Percentiles rank a stretch among this genome's conserved stretches.
phyloP scores from a whole-genome alignment of 2,329 filamentous ascomycete genomes.

The Aspergillus sp. region DNA sequence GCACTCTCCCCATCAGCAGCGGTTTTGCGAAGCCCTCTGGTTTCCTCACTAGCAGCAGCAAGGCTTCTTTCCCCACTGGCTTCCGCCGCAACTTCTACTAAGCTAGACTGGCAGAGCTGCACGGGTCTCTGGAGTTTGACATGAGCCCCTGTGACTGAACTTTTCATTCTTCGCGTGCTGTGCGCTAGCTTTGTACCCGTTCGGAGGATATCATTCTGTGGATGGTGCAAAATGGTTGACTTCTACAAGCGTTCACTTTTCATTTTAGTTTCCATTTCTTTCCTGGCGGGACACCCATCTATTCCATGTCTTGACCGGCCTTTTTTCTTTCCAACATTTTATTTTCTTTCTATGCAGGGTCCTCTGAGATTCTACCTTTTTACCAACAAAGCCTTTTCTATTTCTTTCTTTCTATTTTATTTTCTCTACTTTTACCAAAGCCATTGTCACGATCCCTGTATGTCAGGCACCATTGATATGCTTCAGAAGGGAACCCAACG shows the following conservation, averaged over 20 bases:
- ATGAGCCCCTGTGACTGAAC: conserved; percentile 11
- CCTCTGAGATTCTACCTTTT: conserved; percentile 1
- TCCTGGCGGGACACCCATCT: conserved; percentile 8
- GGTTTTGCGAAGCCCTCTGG: conserved; percentile 19
- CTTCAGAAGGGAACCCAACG: too few species aligned
- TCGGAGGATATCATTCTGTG: conserved; percentile 2
- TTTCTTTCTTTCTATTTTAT: conserved; percentile 3
- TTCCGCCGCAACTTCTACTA: conserved; percentile 18
- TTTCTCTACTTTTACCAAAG: not conserved
- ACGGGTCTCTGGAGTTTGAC: not conserved
- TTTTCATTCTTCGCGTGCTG: conserved; percentile 14
- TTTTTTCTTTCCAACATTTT: not conserved
- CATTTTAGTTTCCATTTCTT: conserved; percentile 11
- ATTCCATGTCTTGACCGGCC: not conserved
- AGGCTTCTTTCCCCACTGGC: conserved; percentile 14
- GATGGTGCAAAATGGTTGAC: conserved; percentile 8
- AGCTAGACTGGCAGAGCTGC: conserved; percentile 4
- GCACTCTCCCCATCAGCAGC: conserved; percentile 11
- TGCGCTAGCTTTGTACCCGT: conserved; percentile 23
- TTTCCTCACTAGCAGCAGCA: conserved; percentile 26
- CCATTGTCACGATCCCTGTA: too few species aligned
- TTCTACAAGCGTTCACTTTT: conserved; percentile 6
- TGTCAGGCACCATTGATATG: too few species aligned
- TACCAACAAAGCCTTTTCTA: not conserved
- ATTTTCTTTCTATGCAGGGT: not conserved